phyloP scores from a whole-genome alignment of 1,284 basidiomycete species.

The Grifola frondosa region DNA sequence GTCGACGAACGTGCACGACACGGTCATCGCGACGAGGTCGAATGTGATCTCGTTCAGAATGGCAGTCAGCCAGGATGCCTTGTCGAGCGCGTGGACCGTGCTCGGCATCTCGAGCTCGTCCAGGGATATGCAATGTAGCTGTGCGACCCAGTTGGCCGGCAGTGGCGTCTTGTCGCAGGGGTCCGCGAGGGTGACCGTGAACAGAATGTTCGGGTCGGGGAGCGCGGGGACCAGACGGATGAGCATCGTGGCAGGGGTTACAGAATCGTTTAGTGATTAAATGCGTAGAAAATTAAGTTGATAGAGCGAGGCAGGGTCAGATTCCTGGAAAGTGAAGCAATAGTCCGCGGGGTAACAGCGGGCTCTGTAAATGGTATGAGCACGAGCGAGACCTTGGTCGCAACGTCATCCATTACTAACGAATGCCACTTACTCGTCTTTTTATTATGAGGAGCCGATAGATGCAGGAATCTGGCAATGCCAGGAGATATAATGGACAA shows the following conservation, averaged over 20 bases:
- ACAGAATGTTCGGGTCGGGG: conserved; percentile 66
- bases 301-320: too few relatives aligned
- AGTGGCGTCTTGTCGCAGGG: conserved; percentile 49
- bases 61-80: conserved; percentile 54
- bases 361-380: too few relatives aligned
- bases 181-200: conserved; percentile 59
- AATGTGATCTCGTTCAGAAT: conserved; percentile 60
- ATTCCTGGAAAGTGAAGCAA: too few relatives aligned
- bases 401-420: too few relatives aligned
- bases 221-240: conserved; percentile 61
- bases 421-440: too few relatives aligned
- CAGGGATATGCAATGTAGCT: conserved; percentile 48
- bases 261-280: too few relatives aligned
- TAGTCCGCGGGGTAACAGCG: too few relatives aligned
- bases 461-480: too few relatives aligned
- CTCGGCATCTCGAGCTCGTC: conserved; percentile 60
- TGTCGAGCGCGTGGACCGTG: conserved; percentile 62
- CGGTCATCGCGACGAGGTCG: conserved; percentile 46
- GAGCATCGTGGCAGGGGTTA: conserved; percentile 61
- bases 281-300: too few relatives aligned
- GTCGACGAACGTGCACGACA: conserved; percentile 58
- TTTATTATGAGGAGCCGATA: too few relatives aligned
- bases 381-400: too few relatives aligned
- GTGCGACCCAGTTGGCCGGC: conserved; percentile 56
- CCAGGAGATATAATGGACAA: too few relatives aligned